phyloP scores from a whole-genome alignment of 306 rosid genomes.

The Cucurbita argyrosperma region DNA sequence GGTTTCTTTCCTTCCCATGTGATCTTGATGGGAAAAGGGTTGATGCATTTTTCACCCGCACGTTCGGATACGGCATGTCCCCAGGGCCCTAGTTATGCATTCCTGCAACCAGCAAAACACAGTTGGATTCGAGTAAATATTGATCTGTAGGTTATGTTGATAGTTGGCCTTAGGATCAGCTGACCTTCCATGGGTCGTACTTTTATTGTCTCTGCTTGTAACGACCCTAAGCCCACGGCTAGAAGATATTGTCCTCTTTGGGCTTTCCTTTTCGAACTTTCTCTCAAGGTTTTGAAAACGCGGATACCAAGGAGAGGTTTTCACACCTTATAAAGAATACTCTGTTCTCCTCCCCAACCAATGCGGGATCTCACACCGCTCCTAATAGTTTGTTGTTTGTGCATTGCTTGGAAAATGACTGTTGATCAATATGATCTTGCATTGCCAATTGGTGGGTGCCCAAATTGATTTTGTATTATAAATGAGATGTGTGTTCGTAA shows the following conservation, averaged over 20 bases:
- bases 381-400: neutral
- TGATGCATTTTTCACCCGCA: constrained; percentile 3
- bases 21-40: neutral
- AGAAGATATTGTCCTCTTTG: too few relatives aligned
- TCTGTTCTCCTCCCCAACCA: too few relatives aligned
- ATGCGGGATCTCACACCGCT: neutral
- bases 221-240: too few relatives aligned
- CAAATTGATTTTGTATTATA: neutral
- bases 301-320: too few relatives aligned
- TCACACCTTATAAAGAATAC: too few relatives aligned
- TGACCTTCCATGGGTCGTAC: neutral
- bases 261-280: too few relatives aligned
- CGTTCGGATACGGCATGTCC: neutral
- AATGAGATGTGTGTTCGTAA: neutral
- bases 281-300: too few relatives aligned
- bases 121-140: neutral
- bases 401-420: neutral
- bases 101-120: neutral
- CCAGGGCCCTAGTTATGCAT: neutral
- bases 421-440: neutral
- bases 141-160: neutral
- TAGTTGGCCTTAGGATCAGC: neutral
- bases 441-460: constrained; percentile 1
- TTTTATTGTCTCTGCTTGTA: neutral
- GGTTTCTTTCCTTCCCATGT: constrained; percentile 2